Evolutionary conservation across 495 filamentous ascomycete species (phyloP).

Genomic region (Aspergillus leporis): DNA sequence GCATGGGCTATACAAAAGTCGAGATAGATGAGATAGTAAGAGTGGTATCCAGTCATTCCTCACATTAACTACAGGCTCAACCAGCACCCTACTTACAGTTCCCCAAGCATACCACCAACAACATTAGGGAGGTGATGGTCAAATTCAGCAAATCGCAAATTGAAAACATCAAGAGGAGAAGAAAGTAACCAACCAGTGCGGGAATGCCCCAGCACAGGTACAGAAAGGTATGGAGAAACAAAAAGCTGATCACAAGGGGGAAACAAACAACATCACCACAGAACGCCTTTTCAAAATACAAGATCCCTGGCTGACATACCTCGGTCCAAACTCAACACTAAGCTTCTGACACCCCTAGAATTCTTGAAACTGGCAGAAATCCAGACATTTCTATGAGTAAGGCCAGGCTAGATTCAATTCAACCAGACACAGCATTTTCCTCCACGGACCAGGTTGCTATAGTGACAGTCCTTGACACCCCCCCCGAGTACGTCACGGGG

Average conservation of each 20-base stretch:
- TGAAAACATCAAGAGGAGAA: conserved; percentile 15
- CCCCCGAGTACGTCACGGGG: background rate
- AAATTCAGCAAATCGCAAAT: conserved; percentile 11
- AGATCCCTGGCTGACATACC: conserved; percentile 11
- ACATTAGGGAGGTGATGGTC: conserved; percentile 12
- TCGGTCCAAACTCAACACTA: conserved; percentile 5
- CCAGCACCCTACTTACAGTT: conserved; percentile 25
- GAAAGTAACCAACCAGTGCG: conserved; percentile 14
- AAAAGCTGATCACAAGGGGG: conserved; percentile 9
- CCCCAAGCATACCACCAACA: conserved; percentile 11
- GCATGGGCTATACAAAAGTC: background rate
- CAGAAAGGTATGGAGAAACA: conserved; percentile 9
- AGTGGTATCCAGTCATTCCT: conserved; percentile 34
- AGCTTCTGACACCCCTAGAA: conserved; percentile 1
- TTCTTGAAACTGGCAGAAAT: background rate
- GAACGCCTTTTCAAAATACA: conserved; percentile 26
- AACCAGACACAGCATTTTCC: background rate
- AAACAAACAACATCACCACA: conserved; percentile 16
- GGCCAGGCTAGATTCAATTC: background rate
- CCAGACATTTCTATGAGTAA: background rate
- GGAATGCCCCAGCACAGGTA: conserved; percentile 8
- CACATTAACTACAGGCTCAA: conserved; percentile 34
- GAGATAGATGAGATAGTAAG: background rate
- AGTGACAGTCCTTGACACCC: background rate
- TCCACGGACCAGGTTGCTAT: background rate